Evolutionary conservation across 352 stramenopile genomes (phyloP).

Genomic region (Thalassiosira mediterranea): DNA sequence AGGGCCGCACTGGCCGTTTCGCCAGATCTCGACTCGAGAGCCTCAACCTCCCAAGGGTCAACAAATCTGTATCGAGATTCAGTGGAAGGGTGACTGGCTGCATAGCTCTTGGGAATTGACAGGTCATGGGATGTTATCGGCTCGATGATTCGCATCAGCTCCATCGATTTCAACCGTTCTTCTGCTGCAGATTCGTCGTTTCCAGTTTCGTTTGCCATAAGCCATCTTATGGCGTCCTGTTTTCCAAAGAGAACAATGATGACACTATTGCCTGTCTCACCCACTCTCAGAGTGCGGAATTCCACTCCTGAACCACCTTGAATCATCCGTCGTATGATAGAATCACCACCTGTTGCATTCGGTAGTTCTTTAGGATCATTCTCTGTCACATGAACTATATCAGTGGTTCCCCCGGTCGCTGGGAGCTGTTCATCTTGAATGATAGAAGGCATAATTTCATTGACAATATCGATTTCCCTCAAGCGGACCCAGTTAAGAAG

Average conservation of each 20-base stretch:
- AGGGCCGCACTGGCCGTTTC: slow-evolving; percentile 74
- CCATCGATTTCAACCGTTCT: slow-evolving; percentile 66
- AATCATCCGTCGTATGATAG: slow-evolving; percentile 77
- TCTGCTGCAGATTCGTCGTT: slow-evolving; percentile 62
- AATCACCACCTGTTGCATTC: slow-evolving; percentile 56
- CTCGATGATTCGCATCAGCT: slow-evolving; percentile 78
- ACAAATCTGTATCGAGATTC: slow-evolving; percentile 81
- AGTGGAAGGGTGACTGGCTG: slow-evolving; percentile 51
- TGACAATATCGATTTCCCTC: slow-evolving; percentile 69
- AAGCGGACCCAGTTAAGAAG: slow-evolving; percentile 76
- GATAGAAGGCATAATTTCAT: slow-evolving; percentile 59
- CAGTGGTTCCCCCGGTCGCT: not conserved
- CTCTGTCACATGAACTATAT: slow-evolving; percentile 23
- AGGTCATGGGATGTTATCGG: slow-evolving; percentile 59
- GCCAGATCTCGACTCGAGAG: slow-evolving; percentile 70
- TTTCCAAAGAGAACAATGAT: slow-evolving; percentile 83
- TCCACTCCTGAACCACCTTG: slow-evolving; percentile 78
- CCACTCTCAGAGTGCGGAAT: slow-evolving; percentile 79
- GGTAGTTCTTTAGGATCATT: slow-evolving; percentile 55
- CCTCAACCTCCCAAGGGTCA: slow-evolving; percentile 85
- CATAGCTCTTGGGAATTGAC: slow-evolving; percentile 60
- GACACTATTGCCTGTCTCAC: slow-evolving; percentile 77
- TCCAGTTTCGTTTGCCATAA: slow-evolving; percentile 61
- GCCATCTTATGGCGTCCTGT: slow-evolving; percentile 74
- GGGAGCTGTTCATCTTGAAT: not conserved